Evolutionary conservation across 805 yeast genomes (phyloP).

Genomic region (Starmera amethionina): DNA sequence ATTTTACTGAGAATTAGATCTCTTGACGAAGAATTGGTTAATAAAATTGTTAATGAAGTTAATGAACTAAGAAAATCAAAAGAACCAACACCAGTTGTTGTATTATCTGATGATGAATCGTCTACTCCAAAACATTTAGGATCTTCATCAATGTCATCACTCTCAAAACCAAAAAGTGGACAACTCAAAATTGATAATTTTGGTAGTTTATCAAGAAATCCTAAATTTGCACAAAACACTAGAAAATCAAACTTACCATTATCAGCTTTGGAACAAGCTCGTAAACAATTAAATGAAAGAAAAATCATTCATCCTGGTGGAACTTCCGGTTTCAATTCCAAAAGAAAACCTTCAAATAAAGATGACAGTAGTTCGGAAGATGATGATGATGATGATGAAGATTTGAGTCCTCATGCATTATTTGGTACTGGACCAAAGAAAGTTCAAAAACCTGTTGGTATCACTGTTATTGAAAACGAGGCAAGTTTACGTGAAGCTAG

Average conservation of each 20-base stretch:
- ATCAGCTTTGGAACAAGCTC: conserved; percentile 28
- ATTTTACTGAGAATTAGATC: conserved; percentile 51
- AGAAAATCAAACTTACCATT: conserved; percentile 20
- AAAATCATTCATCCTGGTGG: conserved; percentile 37
- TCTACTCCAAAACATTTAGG: neutral
- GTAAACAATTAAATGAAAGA: conserved; percentile 20
- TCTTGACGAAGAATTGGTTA: conserved; percentile 46
- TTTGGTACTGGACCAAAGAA: conserved; percentile 9
- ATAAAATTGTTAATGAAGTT: conserved; percentile 34
- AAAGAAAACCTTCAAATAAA: conserved; percentile 19
- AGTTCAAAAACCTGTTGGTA: conserved; percentile 4
- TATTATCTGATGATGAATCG: neutral
- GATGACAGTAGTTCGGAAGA: conserved; percentile 21
- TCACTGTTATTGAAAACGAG: conserved; percentile 22
- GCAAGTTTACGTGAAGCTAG: conserved; percentile 21
- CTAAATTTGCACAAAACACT: conserved; percentile 15
- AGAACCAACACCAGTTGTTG: conserved; percentile 6
- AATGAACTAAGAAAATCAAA: conserved; percentile 26
- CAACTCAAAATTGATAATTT: conserved; percentile 29
- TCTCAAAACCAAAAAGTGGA: conserved; percentile 17
- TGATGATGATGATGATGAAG: conserved; percentile 30
- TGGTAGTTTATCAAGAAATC: conserved; percentile 23
- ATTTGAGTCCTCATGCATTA: conserved; percentile 23
- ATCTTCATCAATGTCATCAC: conserved; percentile 19
- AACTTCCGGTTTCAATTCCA: conserved; percentile 37